Percentiles rank a stretch among this genome's conserved stretches.
Evolutionary conservation across 129 eudicot genomes (phyloP).

Genomic region (Centella asiatica): DNA sequence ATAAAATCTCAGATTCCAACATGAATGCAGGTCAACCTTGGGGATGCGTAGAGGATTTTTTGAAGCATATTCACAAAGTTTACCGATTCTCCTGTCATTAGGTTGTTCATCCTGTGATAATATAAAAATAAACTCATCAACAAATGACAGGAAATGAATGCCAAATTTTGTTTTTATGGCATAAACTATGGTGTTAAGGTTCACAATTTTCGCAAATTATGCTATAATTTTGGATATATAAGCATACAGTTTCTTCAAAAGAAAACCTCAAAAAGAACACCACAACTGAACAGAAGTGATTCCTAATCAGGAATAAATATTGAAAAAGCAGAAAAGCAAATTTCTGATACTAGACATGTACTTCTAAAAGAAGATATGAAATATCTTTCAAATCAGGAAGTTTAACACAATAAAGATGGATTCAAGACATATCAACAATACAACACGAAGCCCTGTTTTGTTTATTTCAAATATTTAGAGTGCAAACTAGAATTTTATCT

Average conservation of each 20-base stretch:
- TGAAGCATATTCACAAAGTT: conserved; percentile 77
- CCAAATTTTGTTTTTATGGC: not conserved
- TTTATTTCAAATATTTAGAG: not conserved
- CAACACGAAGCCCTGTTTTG: not conserved
- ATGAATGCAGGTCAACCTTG: conserved; percentile 36
- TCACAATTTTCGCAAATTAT: too few species aligned
- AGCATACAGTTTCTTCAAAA: too few species aligned
- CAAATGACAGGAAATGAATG: not conserved
- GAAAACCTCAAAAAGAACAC: too few species aligned
- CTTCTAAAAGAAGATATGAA: too few species aligned
- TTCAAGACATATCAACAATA: too few species aligned
- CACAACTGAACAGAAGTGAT: too few species aligned
- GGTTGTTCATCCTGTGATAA: conserved; percentile 65
- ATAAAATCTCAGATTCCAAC: conserved; percentile 2
- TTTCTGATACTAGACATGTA: too few species aligned
- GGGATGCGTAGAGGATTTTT: conserved; percentile 83
- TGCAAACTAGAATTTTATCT: not conserved
- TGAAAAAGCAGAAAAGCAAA: too few species aligned
- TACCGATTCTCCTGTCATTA: conserved; percentile 59
- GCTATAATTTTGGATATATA: too few species aligned
- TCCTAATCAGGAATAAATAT: too few species aligned
- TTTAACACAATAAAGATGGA: too few species aligned
- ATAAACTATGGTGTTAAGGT: not conserved
- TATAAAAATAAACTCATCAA: not conserved
- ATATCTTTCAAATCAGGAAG: too few species aligned